These are phyloP conservation scores for Trypanosoma theileri DNA, from an alignment of 208 protist species.

Conservation along the genomic window DNA sequence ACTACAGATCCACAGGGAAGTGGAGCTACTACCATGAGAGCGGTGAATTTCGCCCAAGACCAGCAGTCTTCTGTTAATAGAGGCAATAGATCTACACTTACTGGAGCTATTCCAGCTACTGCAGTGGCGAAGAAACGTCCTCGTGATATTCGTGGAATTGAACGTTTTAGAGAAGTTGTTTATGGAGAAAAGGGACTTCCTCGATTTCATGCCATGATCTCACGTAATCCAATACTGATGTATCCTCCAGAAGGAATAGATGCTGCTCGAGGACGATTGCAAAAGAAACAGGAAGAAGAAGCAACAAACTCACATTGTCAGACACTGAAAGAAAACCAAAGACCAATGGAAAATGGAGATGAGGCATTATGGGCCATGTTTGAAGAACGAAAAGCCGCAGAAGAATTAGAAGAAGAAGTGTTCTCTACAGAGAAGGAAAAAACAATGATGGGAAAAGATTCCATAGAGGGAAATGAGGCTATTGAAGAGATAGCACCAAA, in stretches of 20 bases:
- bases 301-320: neutral
- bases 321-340: neutral
- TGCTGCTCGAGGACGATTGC: conserved; percentile 34
- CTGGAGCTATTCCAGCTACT: neutral
- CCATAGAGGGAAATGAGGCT: conserved; percentile 2
- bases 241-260: conserved; percentile 76
- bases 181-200: conserved; percentile 75
- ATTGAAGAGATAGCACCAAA: neutral
- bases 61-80: neutral
- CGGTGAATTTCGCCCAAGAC: conserved; percentile 11
- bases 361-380: conserved; percentile 18
- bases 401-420: conserved; percentile 13
- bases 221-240: conserved; percentile 73
- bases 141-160: conserved; percentile 68
- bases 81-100: too few species aligned
- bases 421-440: neutral
- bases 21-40: conserved; percentile 21
- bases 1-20: conserved; percentile 43
- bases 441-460: neutral
- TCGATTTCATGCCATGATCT: conserved; percentile 75
- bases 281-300: conserved; percentile 10
- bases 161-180: conserved; percentile 63
- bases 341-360: neutral
- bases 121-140: conserved; percentile 59
- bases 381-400: conserved; percentile 19